Evolutionary conservation across 805 yeast genomes (phyloP), one percentile per base, ranked within the genome.

Genomic region (Clavispora fructus): DNA sequence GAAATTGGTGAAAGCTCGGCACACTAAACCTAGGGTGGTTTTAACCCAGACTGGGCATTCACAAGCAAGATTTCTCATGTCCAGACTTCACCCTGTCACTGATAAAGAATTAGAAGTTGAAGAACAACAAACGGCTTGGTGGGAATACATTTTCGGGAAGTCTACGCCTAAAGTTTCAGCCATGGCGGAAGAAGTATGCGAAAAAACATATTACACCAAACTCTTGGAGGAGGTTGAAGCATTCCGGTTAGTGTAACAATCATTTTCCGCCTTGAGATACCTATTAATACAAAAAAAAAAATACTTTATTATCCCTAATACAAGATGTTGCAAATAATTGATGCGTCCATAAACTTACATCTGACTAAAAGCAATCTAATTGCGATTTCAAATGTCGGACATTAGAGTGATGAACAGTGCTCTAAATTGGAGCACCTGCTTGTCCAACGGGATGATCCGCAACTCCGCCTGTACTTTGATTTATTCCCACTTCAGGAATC

Each of bases 401-500:
- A 19, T 19, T 19, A 19, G 3, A 19, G 5, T 19, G 23, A 19
- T 19, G 23, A 19, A 19, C 23, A 19, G 3, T 19, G 23, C 23
- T 32, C 35, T 17, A 16, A 17, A 33, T 16, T 33, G 35, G 10
- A 16, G 37, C 29, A 27, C 9, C 25, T 16, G 13, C 37, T 16
- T 17, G 16, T 3, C 26, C 35, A 5, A 16, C 30, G 1, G 27
- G 9, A 3, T 9, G 7, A 1, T 41, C 58, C 9, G 73, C 64
- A 12, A 57, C 55, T 1, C 75, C 75, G 1, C 75, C 77, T 12
- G 76, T 71, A 50, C 74, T 67, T 11, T 55, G 45, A 41, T 62
- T 67, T 30, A 64, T 53, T 1, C 76, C 75, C 1, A 72, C 73
- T 50, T 71, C 82, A 0, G 82, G 75, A 11, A 77, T 71, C 61